A percentile compares a stretch with the other conserved stretches of the same genome.
Conservation (phyloP, 2,329 filamentous ascomycete species). For the Curvularia verruculosa region DNA sequence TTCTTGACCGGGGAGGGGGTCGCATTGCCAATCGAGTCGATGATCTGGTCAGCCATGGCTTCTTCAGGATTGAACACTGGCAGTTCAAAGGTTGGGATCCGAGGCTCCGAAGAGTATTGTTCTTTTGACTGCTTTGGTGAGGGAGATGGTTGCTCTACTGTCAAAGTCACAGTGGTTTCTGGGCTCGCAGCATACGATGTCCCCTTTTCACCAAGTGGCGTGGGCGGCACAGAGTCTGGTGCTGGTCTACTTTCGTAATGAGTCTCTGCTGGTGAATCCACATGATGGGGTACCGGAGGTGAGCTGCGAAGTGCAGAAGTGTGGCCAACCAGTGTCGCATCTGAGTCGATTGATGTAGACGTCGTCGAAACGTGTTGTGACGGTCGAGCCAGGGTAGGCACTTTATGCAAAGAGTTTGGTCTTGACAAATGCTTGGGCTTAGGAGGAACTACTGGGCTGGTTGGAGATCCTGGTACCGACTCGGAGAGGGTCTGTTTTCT, state of each 20-base stretch:
- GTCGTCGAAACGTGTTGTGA: constrained; percentile 11
- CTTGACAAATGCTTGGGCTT: constrained; percentile 24
- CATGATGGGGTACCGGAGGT: constrained; percentile 4
- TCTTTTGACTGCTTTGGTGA: constrained; percentile 12
- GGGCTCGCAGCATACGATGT: constrained; percentile 8
- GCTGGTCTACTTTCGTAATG: constrained; percentile 6
- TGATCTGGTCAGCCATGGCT: constrained; percentile 48
- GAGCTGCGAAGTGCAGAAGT: constrained; percentile 24
- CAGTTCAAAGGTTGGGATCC: constrained; percentile 26
- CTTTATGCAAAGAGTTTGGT: constrained; percentile 26
- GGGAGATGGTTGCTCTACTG: constrained; percentile 7
- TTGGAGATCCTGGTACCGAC: constrained; percentile 20
- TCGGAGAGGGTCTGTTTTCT: constrained; percentile 26
- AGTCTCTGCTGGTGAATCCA: constrained; percentile 8
- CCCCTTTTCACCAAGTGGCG: constrained; percentile 14
- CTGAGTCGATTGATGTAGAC: constrained; percentile 35
- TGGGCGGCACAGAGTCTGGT: constrained; percentile 10
- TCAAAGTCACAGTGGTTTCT: constrained; percentile 6
- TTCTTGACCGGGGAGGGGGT: constrained; percentile 51
- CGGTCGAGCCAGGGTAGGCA: constrained; percentile 17
- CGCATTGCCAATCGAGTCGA: constrained; percentile 48
- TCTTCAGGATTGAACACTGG: constrained; percentile 35
- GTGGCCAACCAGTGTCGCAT: constrained; percentile 34
- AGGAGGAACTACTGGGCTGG: constrained; percentile 15
- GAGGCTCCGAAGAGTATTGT: constrained; percentile 23